phyloP scores from a whole-genome alignment of 176 grass and related monocot genomes.

The Juncus effusus region DNA sequence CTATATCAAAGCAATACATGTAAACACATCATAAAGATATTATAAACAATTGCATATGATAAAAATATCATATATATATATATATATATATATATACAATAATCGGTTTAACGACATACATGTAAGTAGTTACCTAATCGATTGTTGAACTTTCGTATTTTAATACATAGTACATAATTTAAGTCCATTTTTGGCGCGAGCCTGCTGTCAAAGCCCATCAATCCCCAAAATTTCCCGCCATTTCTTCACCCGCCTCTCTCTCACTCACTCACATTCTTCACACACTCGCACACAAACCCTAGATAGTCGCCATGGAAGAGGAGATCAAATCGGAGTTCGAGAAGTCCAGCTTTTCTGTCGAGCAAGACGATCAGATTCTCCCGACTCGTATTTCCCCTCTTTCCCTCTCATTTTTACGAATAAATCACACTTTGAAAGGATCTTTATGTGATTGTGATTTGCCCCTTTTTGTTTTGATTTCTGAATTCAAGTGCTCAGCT shows the following conservation, averaged over 20 bases:
- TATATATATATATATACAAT: too few relatives aligned
- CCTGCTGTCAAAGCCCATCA: not conserved
- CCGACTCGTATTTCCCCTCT: conserved; percentile 46
- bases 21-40: too few relatives aligned
- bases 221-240: conserved; percentile 24
- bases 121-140: too few relatives aligned
- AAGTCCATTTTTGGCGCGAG: not conserved
- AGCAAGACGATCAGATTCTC: conserved; percentile 56
- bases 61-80: too few relatives aligned
- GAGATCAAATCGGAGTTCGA: conserved; percentile 79
- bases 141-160: too few relatives aligned
- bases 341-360: conserved; percentile 61
- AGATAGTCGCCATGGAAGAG: conserved; percentile 56
- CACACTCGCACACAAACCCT: conserved; percentile 17
- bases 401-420: not conserved
- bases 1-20: too few relatives aligned
- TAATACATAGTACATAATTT: too few relatives aligned
- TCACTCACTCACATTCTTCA: not conserved
- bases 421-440: not conserved
- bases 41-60: too few relatives aligned
- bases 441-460: conserved; percentile 4
- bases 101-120: too few relatives aligned
- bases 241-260: conserved; percentile 6
- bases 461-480: not conserved
- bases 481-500: conserved; percentile 61